Evolutionary conservation across 108 stramenopile genomes (phyloP).

Genomic region (Cyclostephanos tholiformis): DNA sequence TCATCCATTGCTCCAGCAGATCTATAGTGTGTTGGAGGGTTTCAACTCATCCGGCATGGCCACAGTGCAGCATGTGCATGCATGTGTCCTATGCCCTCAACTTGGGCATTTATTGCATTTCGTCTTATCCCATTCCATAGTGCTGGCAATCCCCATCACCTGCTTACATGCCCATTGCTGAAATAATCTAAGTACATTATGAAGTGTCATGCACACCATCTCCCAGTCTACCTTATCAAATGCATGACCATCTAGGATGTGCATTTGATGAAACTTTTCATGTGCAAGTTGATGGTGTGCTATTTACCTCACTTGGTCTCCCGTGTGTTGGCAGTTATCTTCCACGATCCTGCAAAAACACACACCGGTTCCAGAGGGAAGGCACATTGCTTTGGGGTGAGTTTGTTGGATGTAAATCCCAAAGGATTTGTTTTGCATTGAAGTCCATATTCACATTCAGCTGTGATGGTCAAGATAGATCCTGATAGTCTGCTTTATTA

Average conservation of each 20-base stretch:
- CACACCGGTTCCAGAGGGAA: constrained; percentile 24
- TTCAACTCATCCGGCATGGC: background rate
- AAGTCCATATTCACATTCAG: no score
- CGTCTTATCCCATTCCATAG: background rate
- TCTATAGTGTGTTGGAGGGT: background rate
- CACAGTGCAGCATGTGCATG: background rate
- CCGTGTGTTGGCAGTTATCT: constrained; percentile 16
- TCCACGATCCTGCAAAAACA: constrained; percentile 3
- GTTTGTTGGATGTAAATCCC: background rate
- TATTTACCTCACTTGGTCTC: background rate
- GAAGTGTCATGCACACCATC: no score
- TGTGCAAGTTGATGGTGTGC: background rate
- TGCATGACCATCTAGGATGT: background rate
- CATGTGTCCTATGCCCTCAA: constrained; percentile 2
- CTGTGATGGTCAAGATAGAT: background rate
- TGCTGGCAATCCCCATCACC: constrained; percentile 6
- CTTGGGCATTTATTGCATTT: constrained; percentile 3
- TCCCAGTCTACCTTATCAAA: constrained; percentile 13
- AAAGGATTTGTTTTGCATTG: constrained; percentile 1
- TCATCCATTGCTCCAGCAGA: background rate
- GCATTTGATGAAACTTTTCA: background rate
- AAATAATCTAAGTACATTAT: background rate
- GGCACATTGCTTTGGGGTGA: background rate
- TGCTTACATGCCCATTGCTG: constrained; percentile 15
- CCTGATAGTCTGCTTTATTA: background rate